These are phyloP conservation scores for Paramecium bursaria DNA, from an alignment of 73 alveolate species.

Conservation along the genomic window DNA sequence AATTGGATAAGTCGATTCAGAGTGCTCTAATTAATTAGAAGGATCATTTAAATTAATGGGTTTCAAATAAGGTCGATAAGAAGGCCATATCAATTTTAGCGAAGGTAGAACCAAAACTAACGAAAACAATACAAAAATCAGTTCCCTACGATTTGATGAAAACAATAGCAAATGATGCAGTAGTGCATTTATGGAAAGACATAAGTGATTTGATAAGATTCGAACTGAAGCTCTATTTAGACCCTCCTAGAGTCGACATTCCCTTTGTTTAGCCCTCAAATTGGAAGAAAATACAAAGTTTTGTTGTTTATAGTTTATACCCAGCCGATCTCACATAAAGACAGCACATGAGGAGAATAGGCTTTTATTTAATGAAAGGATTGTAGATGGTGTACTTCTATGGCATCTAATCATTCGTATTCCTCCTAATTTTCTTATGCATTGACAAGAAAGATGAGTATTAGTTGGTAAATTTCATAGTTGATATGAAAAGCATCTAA, in stretches of 20 bases:
- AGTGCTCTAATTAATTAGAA: too few relatives aligned
- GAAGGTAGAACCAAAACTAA: conserved; percentile 29
- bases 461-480: conserved; percentile 40
- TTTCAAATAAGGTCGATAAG: conserved; percentile 6
- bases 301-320: conserved; percentile 11
- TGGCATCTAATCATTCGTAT: conserved; percentile 8
- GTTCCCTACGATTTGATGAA: conserved; percentile 40
- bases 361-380: background rate
- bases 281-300: background rate
- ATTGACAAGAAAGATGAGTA: conserved; percentile 27
- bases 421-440: background rate
- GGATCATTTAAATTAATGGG: conserved; percentile 1
- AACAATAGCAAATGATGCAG: conserved; percentile 4
- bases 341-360: conserved; percentile 27
- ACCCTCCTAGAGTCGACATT: background rate
- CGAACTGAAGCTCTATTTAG: background rate
- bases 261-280: too few relatives aligned
- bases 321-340: conserved; percentile 35
- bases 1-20: too few relatives aligned
- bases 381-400: background rate
- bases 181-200: conserved; percentile 37
- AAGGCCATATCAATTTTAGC: background rate
- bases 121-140: background rate
- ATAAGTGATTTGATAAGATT: conserved; percentile 26
- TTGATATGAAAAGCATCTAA: conserved; percentile 7